Base-by-base conservation (phyloP, 2,329 filamentous ascomycete species). In the Alternaria sp. region DNA sequence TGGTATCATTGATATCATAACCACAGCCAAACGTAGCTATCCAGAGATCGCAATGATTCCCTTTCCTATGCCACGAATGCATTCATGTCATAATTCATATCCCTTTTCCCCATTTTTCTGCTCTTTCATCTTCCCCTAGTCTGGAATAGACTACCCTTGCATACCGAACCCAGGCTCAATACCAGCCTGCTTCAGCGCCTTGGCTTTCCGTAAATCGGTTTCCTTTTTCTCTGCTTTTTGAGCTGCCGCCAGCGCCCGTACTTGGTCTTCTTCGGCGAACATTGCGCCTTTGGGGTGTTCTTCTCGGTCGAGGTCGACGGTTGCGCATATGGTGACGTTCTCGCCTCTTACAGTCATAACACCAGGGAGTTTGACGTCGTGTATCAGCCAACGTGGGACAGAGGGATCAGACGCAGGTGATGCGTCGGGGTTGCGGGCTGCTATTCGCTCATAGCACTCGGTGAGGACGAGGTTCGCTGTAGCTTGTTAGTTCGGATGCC, bases 231-330 rank as follows among this genome's bases (percentile, higher is more conserved):
- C 88, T 74, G 91, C 86, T 79, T 92, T 91, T 66, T 90, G 91
- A 45, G 95, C 79, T 63, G 86, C 87, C 67, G 90, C 88, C 38
- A 97, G 90, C 64, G 89, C 82, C 70, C 90, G 87, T 32, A 97
- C 92, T 65, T 90, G 81, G 48, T 90, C 86, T 49, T 89, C 83
- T 1, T 92, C 85, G 2, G 89, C 93, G 65, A 84, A 83, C 68
- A 85, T 83, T 70, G 91, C 93, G 32, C 89, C 88, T 1, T 92
- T 93, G 14, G 93, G 85, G 60, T 96, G 90, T 78, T 99, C 95
- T 80, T 99, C 95, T 75, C 91, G 93, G 83, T 99, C 95, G 25
- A 99, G 87, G 78, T 99, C 95, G 72, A 99, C 97, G 81, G 98
- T 96, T 38, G 95, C 95, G 18, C 98, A 86, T 45, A 99, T 84